These are phyloP conservation scores for Diplodia intermedia DNA, from an alignment of 2,329 filamentous ascomycete genomes.

Conservation along the genomic window DNA sequence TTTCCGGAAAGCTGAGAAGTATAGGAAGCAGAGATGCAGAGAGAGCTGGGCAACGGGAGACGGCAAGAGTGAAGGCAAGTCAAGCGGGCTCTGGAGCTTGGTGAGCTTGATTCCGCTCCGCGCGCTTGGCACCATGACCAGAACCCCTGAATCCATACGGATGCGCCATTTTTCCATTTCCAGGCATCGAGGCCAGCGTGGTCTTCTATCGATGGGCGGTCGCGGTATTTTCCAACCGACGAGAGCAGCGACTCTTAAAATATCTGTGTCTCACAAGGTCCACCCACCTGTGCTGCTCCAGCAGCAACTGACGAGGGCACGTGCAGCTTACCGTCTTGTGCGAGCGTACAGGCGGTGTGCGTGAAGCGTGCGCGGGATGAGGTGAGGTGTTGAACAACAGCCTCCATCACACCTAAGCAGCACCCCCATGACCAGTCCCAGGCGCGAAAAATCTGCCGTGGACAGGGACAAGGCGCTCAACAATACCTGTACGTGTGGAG, in stretches of 20 bases:
- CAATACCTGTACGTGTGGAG: constrained; percentile 25
- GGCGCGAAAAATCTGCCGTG: constrained; percentile 10
- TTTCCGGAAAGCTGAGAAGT: neutral
- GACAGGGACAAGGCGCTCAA: constrained; percentile 25
- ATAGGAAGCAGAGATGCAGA: neutral
- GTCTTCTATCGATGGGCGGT: neutral
- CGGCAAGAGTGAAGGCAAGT: too few relatives aligned
- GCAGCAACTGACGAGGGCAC: constrained; percentile 28
- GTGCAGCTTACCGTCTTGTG: constrained; percentile 25
- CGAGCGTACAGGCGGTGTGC: constrained; percentile 26
- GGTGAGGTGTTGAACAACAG: constrained; percentile 26
- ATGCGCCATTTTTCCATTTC: constrained; percentile 25
- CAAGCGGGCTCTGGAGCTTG: neutral
- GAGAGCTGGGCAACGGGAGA: neutral
- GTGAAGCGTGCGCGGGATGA: constrained; percentile 23
- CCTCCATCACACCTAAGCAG: constrained; percentile 25
- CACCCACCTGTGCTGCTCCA: constrained; percentile 11
- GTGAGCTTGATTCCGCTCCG: neutral
- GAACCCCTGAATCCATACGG: constrained; percentile 8
- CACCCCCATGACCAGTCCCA: constrained; percentile 6
- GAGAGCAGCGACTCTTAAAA: constrained; percentile 9
- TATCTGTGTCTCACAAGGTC: constrained; percentile 23
- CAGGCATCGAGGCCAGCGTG: neutral
- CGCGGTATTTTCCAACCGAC: constrained; percentile 26
- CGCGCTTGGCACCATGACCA: neutral